phyloP scores from a whole-genome alignment of 331 rosid species.

The Cydonia oblonga region DNA sequence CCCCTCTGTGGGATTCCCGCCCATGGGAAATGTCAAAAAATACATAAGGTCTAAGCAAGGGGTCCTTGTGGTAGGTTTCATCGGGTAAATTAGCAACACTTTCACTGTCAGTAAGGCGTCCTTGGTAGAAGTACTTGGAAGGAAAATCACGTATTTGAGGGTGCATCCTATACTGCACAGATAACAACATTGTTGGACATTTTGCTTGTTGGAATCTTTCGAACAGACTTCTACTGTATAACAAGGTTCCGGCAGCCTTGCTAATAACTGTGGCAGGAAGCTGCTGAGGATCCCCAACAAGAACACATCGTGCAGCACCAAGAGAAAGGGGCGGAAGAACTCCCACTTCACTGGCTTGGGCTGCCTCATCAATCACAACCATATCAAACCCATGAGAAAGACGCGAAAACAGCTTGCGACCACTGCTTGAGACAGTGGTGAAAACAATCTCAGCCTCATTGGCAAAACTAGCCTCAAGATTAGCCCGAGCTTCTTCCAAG shows the following conservation, averaged over 20 bases:
- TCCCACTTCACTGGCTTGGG: slow-evolving; percentile 96
- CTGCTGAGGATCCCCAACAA: slow-evolving; percentile 99
- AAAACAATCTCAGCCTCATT: slow-evolving; percentile 95
- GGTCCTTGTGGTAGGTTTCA: slow-evolving; percentile 75
- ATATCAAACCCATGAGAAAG: slow-evolving; percentile 99
- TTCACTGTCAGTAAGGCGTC: slow-evolving; percentile 89
- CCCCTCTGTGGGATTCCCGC: slow-evolving; percentile 97
- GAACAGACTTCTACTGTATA: slow-evolving; percentile 92
- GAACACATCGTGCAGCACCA: slow-evolving; percentile 98
- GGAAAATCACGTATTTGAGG: slow-evolving; percentile 98
- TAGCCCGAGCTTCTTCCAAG: slow-evolving; percentile 94
- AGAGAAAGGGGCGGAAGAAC: slow-evolving; percentile 96
- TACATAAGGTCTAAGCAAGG: slow-evolving; percentile 74
- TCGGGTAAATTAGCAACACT: slow-evolving; percentile 72
- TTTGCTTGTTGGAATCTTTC: slow-evolving; percentile 96
- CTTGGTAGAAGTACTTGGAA: slow-evolving; percentile 94
- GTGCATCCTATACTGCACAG: slow-evolving; percentile 97
- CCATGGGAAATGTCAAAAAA: slow-evolving; percentile 91
- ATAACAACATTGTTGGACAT: slow-evolving; percentile 91
- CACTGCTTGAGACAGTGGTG: slow-evolving; percentile 97
- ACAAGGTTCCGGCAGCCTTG: slow-evolving; percentile 98
- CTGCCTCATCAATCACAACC: slow-evolving; percentile 99
- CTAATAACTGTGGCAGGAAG: slow-evolving; percentile 98
- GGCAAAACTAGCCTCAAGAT: slow-evolving; percentile 98
- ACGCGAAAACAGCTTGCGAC: slow-evolving; percentile 92